phyloP scores from a whole-genome alignment of 2,329 filamentous ascomycete species.

The Dothideomycetidae sp. region DNA sequence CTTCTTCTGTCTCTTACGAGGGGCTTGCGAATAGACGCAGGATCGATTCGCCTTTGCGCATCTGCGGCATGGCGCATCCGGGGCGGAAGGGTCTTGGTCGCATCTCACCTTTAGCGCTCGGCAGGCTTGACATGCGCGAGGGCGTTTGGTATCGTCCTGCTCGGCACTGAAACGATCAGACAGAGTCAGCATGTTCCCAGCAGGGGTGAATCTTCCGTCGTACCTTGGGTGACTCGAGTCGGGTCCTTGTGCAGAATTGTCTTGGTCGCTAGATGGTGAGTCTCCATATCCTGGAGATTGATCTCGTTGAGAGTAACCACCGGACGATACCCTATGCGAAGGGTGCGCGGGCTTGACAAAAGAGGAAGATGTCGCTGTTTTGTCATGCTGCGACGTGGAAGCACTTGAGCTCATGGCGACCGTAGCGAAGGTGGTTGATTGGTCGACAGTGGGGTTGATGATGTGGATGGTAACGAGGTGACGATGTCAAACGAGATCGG shows the following conservation, averaged over 20 bases:
- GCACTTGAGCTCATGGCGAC: conserved; percentile 6
- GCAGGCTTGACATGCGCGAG: conserved; percentile 35
- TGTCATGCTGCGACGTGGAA: conserved; percentile 2
- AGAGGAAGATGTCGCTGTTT: background rate
- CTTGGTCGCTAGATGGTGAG: conserved; percentile 1
- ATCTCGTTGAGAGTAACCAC: conserved; percentile 4
- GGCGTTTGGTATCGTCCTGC: conserved; percentile 32
- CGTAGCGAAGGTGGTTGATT: too few relatives aligned
- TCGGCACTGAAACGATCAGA: conserved; percentile 21
- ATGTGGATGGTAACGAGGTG: too few relatives aligned
- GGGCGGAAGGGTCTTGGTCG: conserved; percentile 53
- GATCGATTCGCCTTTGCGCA: conserved; percentile 67
- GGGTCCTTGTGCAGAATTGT: background rate
- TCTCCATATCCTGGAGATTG: background rate
- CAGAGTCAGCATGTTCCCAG: background rate
- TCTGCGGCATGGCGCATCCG: conserved; percentile 45
- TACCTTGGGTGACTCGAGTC: conserved; percentile 1
- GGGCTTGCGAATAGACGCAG: conserved; percentile 63
- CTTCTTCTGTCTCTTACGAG: conserved; percentile 76
- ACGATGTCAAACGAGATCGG: too few relatives aligned
- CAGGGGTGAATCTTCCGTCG: background rate
- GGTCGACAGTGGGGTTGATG: too few relatives aligned
- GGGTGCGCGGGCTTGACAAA: conserved; percentile 4
- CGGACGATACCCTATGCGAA: conserved; percentile 1
- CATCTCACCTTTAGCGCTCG: conserved; percentile 54